Evolutionary conservation across 129 eudicot genomes (phyloP).

Genomic region (Mikania micrantha): DNA sequence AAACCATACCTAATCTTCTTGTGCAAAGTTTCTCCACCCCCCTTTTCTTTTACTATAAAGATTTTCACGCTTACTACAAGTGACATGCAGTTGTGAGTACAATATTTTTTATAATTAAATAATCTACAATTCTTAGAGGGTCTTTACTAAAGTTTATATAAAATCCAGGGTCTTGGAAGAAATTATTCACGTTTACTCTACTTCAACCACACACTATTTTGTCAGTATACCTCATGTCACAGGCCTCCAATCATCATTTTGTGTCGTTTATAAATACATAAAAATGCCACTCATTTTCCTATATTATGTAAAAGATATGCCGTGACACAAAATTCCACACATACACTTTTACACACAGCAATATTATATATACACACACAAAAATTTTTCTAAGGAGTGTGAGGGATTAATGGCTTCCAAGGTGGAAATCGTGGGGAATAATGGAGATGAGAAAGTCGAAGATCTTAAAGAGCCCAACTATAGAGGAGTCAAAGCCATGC

Average conservation of each 20-base stretch:
- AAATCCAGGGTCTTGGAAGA: not conserved
- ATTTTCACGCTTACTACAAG: too few relatives aligned
- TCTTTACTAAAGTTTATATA: too few relatives aligned
- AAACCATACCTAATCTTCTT: too few relatives aligned
- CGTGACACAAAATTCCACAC: not conserved
- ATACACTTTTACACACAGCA: not conserved
- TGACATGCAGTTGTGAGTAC: too few relatives aligned
- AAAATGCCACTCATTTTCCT: slow-evolving; percentile 2
- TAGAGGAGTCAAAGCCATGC: slow-evolving; percentile 54
- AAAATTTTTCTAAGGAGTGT: not conserved
- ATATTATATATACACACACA: not conserved
- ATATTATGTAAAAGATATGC: not conserved
- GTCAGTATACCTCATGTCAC: too few relatives aligned
- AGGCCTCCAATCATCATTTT: not conserved
- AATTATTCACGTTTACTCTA: not conserved
- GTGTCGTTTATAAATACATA: not conserved
- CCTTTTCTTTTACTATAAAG: too few relatives aligned
- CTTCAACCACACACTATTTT: not conserved
- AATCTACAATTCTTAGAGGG: too few relatives aligned
- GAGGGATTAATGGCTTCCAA: slow-evolving; percentile 14
- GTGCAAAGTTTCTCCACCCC: too few relatives aligned
- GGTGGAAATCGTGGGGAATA: slow-evolving; percentile 16
- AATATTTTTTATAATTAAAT: too few relatives aligned
- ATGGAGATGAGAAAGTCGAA: slow-evolving; percentile 26
- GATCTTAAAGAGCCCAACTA: slow-evolving; percentile 28